phyloP scores from a whole-genome alignment of 495 filamentous ascomycete species.

The Talaromyces thailandensis region DNA sequence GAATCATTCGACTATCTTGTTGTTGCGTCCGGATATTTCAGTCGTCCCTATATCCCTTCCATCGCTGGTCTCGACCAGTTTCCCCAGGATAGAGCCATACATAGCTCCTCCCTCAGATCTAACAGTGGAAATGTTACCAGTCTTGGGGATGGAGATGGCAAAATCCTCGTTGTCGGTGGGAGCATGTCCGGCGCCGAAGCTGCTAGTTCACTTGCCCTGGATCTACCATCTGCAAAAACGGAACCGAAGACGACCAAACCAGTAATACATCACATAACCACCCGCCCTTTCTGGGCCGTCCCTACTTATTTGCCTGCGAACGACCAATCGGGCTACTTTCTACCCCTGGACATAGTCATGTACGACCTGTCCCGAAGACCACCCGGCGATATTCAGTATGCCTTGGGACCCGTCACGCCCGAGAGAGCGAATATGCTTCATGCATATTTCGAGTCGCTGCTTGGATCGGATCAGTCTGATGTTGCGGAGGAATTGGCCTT shows the following conservation, averaged over 20 bases:
- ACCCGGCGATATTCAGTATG: slow-evolving; percentile 44
- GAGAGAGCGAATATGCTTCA: slow-evolving; percentile 46
- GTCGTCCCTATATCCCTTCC: slow-evolving; percentile 46
- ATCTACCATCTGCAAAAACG: slow-evolving; percentile 50
- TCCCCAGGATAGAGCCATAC: slow-evolving; percentile 32
- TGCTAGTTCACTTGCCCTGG: slow-evolving; percentile 60
- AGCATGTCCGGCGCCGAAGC: slow-evolving; percentile 78
- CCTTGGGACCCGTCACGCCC: slow-evolving; percentile 45
- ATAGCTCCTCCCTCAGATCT: slow-evolving; percentile 45
- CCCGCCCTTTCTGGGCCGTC: slow-evolving; percentile 64
- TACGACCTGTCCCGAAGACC: slow-evolving; percentile 60
- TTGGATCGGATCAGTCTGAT: slow-evolving; percentile 54
- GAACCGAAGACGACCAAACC: slow-evolving; percentile 25
- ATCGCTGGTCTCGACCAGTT: slow-evolving; percentile 25
- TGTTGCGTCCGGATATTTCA: slow-evolving; percentile 71
- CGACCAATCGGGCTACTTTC: slow-evolving; percentile 42
- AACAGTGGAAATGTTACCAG: background rate
- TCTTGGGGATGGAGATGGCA: slow-evolving; percentile 24
- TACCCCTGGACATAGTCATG: slow-evolving; percentile 68
- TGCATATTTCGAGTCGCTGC: slow-evolving; percentile 38
- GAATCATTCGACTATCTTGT: slow-evolving; percentile 63
- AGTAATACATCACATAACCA: slow-evolving; percentile 55
- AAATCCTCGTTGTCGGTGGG: slow-evolving; percentile 71
- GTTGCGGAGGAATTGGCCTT: slow-evolving; percentile 13
- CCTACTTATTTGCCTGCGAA: slow-evolving; percentile 50